Evolutionary conservation across 345 rosid genomes (phyloP).

Genomic region (Arabidopsis thaliana): TAIR10.1 NC_003075.7:10979001-10979500

Average conservation of each 20-base stretch:
- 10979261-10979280: constrained; percentile 44
- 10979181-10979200: constrained; percentile 34
- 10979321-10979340: neutral
- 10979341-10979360: constrained; percentile 31
- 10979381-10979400: constrained; percentile 40
- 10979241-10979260: constrained; percentile 24
- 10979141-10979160: constrained; percentile 23
- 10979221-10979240: constrained; percentile 26
- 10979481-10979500: no score
- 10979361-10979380: constrained; percentile 31
- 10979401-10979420: constrained; percentile 30
- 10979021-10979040: constrained; percentile 36
- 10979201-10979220: constrained; percentile 50
- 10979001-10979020: constrained; percentile 18
- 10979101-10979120: constrained; percentile 46
- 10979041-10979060: constrained; percentile 41
- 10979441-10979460: neutral
- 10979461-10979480: no score
- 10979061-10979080: constrained; percentile 41
- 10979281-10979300: constrained; percentile 31
- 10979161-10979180: constrained; percentile 31
- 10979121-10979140: constrained; percentile 34
- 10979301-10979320: neutral
- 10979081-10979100: constrained; percentile 32
- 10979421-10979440: constrained; percentile 30